Evolutionary conservation across 2,329 filamentous ascomycete species (phyloP).

Genomic region (Fusarium longipes): DNA sequence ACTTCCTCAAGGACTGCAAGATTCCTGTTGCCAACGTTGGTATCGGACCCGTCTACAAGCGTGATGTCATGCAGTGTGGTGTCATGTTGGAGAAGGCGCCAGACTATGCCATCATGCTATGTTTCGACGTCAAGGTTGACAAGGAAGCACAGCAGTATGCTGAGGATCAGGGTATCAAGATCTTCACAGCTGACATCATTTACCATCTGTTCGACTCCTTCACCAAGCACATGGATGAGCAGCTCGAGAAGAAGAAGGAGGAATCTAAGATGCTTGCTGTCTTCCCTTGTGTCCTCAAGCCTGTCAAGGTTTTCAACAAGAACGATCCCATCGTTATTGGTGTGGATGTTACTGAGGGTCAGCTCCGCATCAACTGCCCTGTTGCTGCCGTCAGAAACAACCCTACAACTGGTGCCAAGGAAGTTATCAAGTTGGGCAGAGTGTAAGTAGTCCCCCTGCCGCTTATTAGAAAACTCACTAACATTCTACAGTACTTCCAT

Average conservation of each 20-base stretch:
- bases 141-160: conserved; percentile 94
- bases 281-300: conserved; percentile 91
- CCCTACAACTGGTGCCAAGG: conserved; percentile 80
- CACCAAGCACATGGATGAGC: conserved; percentile 90
- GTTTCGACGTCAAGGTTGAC: conserved; percentile 99
- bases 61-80: conserved; percentile 94
- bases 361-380: conserved; percentile 86
- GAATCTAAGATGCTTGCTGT: conserved; percentile 95
- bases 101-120: conserved; percentile 98
- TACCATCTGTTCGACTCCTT: conserved; percentile 98
- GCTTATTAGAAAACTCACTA: conserved; percentile 44
- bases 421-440: conserved; percentile 86
- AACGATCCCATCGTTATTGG: conserved; percentile 94
- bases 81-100: conserved; percentile 96
- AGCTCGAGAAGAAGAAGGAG: conserved; percentile 93
- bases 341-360: conserved; percentile 94
- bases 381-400: conserved; percentile 89
- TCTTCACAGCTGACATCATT: conserved; percentile 99
- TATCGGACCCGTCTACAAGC: conserved; percentile 97
- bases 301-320: conserved; percentile 98
- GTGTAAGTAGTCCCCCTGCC: conserved; percentile 74
- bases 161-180: conserved; percentile 93
- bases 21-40: conserved; percentile 98
- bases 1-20: conserved; percentile 95
- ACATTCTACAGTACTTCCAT: conserved; percentile 79